A percentile compares a stretch with the other conserved stretches of the same genome.
phyloP scores from a whole-genome alignment of 345 rosid genomes.

The Euclidium syriacum region DNA sequence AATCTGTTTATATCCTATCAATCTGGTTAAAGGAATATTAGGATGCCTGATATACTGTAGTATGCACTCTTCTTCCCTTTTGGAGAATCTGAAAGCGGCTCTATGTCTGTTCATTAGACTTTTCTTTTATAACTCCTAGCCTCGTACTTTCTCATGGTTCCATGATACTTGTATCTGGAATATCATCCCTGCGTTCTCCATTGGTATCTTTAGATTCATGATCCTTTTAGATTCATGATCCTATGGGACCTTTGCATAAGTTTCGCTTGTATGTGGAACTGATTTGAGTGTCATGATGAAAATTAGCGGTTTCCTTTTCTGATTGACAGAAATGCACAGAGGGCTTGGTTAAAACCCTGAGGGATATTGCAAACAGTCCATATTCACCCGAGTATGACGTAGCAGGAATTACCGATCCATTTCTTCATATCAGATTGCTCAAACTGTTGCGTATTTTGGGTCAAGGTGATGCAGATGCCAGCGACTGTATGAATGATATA shows the following conservation, averaged over 20 bases:
- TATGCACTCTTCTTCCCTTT: not conserved
- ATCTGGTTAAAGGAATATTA: not conserved
- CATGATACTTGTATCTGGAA: conserved; percentile 10
- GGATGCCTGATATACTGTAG: conserved; percentile 1
- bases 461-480: conserved; percentile 89
- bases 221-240: conserved; percentile 12
- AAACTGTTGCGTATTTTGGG: conserved; percentile 79
- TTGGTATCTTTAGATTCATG: too few relatives aligned
- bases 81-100: conserved; percentile 6
- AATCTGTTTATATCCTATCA: conserved; percentile 21
- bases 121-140: conserved; percentile 7
- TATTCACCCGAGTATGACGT: conserved; percentile 95
- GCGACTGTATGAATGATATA: conserved; percentile 96
- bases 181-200: conserved; percentile 2
- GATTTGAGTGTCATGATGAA: conserved; percentile 1
- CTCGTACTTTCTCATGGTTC: conserved; percentile 5
- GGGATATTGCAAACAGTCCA: conserved; percentile 86
- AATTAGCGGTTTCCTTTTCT: conserved; percentile 9
- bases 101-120: conserved; percentile 4
- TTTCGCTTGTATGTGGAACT: not conserved
- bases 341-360: conserved; percentile 74
- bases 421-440: conserved; percentile 94
- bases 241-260: not conserved
- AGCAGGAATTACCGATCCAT: conserved; percentile 90
- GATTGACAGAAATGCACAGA: conserved; percentile 74